Conservation (phyloP, 2,329 filamentous ascomycete species). For the Davidsoniella virescens region DNA sequence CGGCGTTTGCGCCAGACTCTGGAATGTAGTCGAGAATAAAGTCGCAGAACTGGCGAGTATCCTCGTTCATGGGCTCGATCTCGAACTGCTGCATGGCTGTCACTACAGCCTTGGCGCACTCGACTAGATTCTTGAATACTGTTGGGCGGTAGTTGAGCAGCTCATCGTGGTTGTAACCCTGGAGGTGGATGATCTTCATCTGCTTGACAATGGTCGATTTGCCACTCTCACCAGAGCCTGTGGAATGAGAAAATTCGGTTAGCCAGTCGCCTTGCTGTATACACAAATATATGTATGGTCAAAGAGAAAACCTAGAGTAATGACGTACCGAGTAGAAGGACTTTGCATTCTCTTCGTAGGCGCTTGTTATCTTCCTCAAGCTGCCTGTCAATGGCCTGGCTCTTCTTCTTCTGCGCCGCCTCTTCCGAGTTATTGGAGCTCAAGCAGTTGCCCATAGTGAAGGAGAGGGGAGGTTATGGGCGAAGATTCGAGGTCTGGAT, state of each 20-base stretch:
- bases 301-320: not conserved
- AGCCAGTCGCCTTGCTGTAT: constrained; percentile 11
- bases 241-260: constrained; percentile 4
- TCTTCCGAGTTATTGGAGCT: constrained; percentile 66
- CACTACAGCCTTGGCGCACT: constrained; percentile 89
- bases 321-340: constrained; percentile 72
- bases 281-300: not conserved
- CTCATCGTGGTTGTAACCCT: constrained; percentile 91
- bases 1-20: constrained; percentile 75
- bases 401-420: constrained; percentile 86
- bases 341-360: constrained; percentile 96
- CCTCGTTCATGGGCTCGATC: constrained; percentile 57
- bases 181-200: constrained; percentile 99
- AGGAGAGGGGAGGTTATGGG: not conserved
- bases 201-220: constrained; percentile 99
- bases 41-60: constrained; percentile 57
- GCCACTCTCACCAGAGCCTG: constrained; percentile 93
- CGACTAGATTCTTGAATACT: constrained; percentile 94
- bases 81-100: constrained; percentile 83
- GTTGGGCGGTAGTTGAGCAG: constrained; percentile 86
- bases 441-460: constrained; percentile 80
- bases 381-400: constrained; percentile 84
- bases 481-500: no score
- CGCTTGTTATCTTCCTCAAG: constrained; percentile 89
- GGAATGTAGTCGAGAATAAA: constrained; percentile 79